Evolutionary conservation across 2,329 filamentous ascomycete genomes (phyloP), one percentile per base, ranked within the genome.

Genomic region (Diplocarpon rosae): DNA sequence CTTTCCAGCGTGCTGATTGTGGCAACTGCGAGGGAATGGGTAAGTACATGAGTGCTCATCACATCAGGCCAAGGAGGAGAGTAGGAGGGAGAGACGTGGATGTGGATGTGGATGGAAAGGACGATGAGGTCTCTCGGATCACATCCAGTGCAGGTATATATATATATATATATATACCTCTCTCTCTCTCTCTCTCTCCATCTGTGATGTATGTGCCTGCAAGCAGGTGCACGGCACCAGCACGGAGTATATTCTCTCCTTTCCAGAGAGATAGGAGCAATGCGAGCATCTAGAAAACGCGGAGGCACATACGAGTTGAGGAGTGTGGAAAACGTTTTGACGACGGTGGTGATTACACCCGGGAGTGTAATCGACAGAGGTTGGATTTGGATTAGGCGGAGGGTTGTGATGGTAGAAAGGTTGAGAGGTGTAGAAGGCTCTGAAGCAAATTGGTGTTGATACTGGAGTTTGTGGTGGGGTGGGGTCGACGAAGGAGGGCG

Each of bases 311-410:
- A 95, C 89, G 88, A 95, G 78, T 92, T 92, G 59, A 95, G 83
- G 61, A 93, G 83, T 72, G 94, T 95, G 75, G 88, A 90, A 83
- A 95, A 95, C 89, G 87, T 95, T 72, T 85, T 95, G 86, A 76
- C 83, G 81, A 72, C 75, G 65, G 63, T 47, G 37, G 53, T 58
- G 62, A 63, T 56, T 59, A 57, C 56, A 58, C 55, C 55, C 53
- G 49, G 44, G 52, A 50, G 57, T 56, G 58, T 48, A 55, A 61
- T 60, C 58, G 28, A 17, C 40, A 24, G 45, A 38, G 33, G 44
- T 7, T 3, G 37, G 43, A 10, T 39, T 37, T 45, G 42, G 15
- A 6, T 4, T 12, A 13, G 35, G 20, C 20, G 20, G 20, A 24
- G 20, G 20, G 20, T 24, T 24, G 20, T 24, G 20, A 7, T 24